Base-by-base conservation (phyloP, 2,329 filamentous ascomycete species). In the Hypoxylon sp. region DNA sequence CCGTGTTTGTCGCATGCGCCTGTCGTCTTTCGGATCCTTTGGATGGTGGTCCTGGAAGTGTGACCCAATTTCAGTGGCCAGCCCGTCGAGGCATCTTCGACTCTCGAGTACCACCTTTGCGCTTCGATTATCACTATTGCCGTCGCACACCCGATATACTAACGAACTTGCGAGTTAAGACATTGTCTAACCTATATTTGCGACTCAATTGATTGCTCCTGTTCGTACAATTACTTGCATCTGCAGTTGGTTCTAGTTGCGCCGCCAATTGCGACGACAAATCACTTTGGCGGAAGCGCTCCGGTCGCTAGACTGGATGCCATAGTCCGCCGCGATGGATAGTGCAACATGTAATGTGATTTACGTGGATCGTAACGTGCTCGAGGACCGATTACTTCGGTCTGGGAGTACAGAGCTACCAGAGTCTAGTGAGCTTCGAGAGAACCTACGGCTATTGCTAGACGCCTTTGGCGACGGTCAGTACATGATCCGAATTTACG, bases 281-380 rank as follows among this genome's bases (percentile, higher is more conserved):
- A 51, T 35, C 53, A 62, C 44, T 66, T 65, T 82, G 85, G 85
- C 81, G 82, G 82, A 85, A 85, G 85, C 83, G 85, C 83, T 85
- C 85, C 86, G 82, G 86, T 88, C 86, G 83, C 78, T 80, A 85
- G 87, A 86, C 86, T 88, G 85, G 86, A 84, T 85, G 85, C 85
- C 84, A 82, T 79, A 81, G 77, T 80, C 82, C 81, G 80, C 81
- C 82, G 84, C 80, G 77, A 89, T 89, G 87, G 87, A 89, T 78
- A 83, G 82, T 77, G 82, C 85, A 75, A 81, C 82, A 66, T 89
- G 86, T 77, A 86, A 89, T 77, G 83, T 89, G 72, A 86, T 90
- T 69, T 90, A 89, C 73, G 86, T 89, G 74, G 86, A 89, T 80
- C 85, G 85, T 75, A 81, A 82, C 68, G 83, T 87, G 69, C 80